These are phyloP conservation scores for Albizia julibrissin DNA, from an alignment of 306 rosid genomes.

Conservation along the genomic window DNA sequence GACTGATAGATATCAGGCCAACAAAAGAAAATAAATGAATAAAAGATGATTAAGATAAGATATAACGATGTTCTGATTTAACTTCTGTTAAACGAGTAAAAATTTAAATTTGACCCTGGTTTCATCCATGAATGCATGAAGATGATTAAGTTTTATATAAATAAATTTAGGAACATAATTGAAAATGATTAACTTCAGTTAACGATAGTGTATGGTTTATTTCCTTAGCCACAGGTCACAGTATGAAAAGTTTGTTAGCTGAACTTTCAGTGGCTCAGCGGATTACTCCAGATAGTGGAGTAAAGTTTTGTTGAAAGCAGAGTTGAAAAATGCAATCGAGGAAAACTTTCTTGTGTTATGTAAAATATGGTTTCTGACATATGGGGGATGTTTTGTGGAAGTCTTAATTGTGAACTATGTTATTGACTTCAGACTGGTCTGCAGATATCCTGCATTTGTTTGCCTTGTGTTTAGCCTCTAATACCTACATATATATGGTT, in stretches of 20 bases:
- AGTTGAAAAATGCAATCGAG: background rate
- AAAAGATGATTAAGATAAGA: background rate
- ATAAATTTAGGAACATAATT: background rate
- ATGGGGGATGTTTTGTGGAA: background rate
- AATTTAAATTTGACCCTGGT: background rate
- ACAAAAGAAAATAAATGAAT: background rate
- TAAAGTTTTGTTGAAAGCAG: background rate
- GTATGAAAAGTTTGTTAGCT: background rate
- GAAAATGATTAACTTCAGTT: background rate
- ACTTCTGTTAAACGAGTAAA: background rate
- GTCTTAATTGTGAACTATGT: constrained; percentile 16
- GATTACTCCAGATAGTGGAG: background rate
- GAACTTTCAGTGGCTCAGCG: background rate
- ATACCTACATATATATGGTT: background rate
- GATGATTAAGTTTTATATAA: background rate
- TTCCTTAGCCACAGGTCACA: background rate
- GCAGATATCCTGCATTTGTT: background rate
- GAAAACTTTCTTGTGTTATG: background rate
- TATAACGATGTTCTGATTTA: background rate
- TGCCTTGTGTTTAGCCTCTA: background rate
- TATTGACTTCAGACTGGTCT: constrained; percentile 4
- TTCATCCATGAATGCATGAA: background rate
- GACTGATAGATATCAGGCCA: background rate
- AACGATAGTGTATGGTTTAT: background rate
- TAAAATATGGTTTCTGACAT: background rate